phyloP scores from a whole-genome alignment of 331 rosid species.

The Pyracantha coccinea region DNA sequence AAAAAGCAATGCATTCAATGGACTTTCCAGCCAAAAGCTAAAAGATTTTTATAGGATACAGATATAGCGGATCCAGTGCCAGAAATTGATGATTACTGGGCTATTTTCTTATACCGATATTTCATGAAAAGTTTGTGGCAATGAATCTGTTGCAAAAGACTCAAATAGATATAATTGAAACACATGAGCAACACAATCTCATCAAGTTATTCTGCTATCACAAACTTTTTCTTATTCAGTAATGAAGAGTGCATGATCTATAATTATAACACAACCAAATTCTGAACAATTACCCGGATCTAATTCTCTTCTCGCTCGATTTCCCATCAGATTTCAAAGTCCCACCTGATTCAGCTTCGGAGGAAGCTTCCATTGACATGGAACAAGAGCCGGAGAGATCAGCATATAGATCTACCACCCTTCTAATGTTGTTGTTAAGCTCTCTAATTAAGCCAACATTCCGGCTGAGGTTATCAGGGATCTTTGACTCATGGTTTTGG shows the following conservation, averaged over 20 bases:
- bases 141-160: conserved; percentile 5
- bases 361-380: conserved; percentile 67
- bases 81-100: conserved; percentile 3
- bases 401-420: conserved; percentile 89
- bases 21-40: not conserved
- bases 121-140: not conserved
- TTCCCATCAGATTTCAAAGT: conserved; percentile 73
- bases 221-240: conserved; percentile 26
- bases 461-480: conserved; percentile 64
- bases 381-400: conserved; percentile 65
- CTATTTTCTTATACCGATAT: not conserved
- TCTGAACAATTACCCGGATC: conserved; percentile 43
- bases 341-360: conserved; percentile 75
- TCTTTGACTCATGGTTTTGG: conserved; percentile 76
- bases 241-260: conserved; percentile 11
- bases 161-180: conserved; percentile 9
- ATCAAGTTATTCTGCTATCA: conserved; percentile 14
- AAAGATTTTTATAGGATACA: not conserved
- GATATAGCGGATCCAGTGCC: no score
- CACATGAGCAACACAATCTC: conserved; percentile 15
- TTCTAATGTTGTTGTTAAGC: conserved; percentile 77
- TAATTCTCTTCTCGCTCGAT: conserved; percentile 66
- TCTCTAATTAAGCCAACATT: conserved; percentile 78
- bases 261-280: conserved; percentile 1
- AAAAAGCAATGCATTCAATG: not conserved